Evolutionary conservation across 208 protist genomes (phyloP), one percentile per base, ranked within the genome.

Genomic region (Crithidia sp.): DNA sequence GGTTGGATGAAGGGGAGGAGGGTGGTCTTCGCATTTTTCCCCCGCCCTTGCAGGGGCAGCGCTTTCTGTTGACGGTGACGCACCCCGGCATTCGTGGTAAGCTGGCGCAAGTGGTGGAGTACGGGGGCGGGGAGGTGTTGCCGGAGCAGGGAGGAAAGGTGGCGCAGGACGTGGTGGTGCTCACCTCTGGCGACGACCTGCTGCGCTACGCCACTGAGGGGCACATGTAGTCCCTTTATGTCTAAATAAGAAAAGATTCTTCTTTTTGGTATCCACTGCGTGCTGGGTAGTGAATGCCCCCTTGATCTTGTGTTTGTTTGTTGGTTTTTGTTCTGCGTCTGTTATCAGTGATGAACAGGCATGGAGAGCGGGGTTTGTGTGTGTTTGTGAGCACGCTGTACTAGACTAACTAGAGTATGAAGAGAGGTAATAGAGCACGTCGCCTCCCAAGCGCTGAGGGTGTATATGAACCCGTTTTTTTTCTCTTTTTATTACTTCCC

Each of bases 121-220:
- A 92, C 81, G 91, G 91, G 12, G 89, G 86, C 12, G 91, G 91
- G 2, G 87, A 94, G 67, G 83, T 95, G 44, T 56, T 95, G 54
- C 50, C 70, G 45, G 39, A 28, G 28, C 4, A 61, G 14, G 53
- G 63, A n/a, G 61, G 56, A 5, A 63, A 39, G 62, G 53, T 75
- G 39, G 82, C 76, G 50, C 76, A 90, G 50, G 86, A 79, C 37
- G 90, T 91, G 10, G 63, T 94, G 9, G 91, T 95, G 7, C 90
- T 95, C 66, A 77, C 77, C 10, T 89, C 84, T 19, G 91, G 88
- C 14, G 85, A 92, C 49, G 88, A 95, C 37, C 75, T 95, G 12
- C 76, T 95, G 37, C 86, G 83, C 2, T 93, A 90, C 71, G 90
- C 89, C 4, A 94, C 89, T 39, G 83, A 89, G 57, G 56, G 50